Base-by-base conservation (phyloP, 768 basidiomycete genomes). In the Gyrodon lividus region DNA sequence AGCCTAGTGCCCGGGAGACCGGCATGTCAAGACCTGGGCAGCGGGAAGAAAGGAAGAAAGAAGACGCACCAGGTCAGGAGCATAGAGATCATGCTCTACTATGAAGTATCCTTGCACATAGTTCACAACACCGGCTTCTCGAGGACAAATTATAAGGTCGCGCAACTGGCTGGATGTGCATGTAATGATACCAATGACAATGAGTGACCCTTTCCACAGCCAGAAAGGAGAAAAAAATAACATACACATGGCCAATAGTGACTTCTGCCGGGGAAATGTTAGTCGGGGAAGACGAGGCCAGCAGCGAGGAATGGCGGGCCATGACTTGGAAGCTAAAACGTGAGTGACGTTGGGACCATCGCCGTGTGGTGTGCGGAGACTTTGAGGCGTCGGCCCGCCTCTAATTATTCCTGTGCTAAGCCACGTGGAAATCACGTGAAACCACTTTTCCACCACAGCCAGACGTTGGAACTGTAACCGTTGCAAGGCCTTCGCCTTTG, bases 81-180 rank as follows among this genome's bases (percentile, higher is more conserved):
- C 59, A 39, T 74, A 64, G 8, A 87, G 63, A 64, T 87, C 77
- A 47, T 84, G 83, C 56, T 88, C 84, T 20, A 84, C 69, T 46
- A 89, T 82, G 23, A 76, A 73, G 31, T 67, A 61, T 8, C 65
- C 65, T 22, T 78, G 78, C 2, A 86, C 73, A 57, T 86, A 89
- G 66, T 82, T 83, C 33, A 89, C 77, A 5, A 84, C 62, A 2
- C 87, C 86, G 12, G 77, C 71, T 56, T 84, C 79, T 5, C 80
- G 73, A 1, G 88, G 89, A 66, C 87, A 89, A 52, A 87, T 79
- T 44, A 91, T 69, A 43, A 92, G 80, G 71, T 92, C 89, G 31
- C 89, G 79, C 24, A 92, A 73, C 70, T 92, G 89, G 23, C 87
- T 88, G 67, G 39, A 52, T 22, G 37, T 22, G 50, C 13, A 46